A percentile compares a stretch with the other conserved stretches of the same genome.
phyloP scores from a whole-genome alignment of 2,329 filamentous ascomycete species.

The Dothideomycetidae sp. region DNA sequence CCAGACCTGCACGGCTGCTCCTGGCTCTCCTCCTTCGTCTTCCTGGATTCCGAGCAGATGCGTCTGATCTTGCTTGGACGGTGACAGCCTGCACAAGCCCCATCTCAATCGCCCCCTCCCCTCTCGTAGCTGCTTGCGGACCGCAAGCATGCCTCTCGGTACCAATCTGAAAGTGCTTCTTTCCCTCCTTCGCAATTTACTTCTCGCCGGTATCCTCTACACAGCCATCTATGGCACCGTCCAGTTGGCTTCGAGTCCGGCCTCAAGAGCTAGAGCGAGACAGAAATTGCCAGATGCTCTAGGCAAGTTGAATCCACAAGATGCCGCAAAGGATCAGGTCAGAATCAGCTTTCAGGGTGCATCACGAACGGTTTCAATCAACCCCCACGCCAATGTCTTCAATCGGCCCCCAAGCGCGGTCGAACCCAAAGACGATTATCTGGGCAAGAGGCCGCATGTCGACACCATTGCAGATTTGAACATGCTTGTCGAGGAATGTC shows the following conservation, averaged over 20 bases:
- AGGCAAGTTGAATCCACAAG: conserved; percentile 17
- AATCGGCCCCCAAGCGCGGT: conserved; percentile 39
- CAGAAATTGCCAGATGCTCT: conserved; percentile 29
- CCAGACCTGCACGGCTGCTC: no score
- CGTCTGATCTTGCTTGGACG: neutral
- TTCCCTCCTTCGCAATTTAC: conserved; percentile 27
- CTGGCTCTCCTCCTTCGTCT: no score
- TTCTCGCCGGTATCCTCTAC: conserved; percentile 30
- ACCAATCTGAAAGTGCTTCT: conserved; percentile 6
- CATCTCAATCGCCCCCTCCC: neutral
- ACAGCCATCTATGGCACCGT: conserved; percentile 28
- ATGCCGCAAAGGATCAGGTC: conserved; percentile 25
- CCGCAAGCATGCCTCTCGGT: conserved; percentile 4
- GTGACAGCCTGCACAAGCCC: no score
- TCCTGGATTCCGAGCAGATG: neutral
- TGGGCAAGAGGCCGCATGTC: conserved; percentile 37
- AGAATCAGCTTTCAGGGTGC: conserved; percentile 30
- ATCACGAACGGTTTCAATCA: conserved; percentile 32
- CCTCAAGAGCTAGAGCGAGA: conserved; percentile 26
- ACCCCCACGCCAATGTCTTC: conserved; percentile 39
- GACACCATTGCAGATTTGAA: conserved; percentile 41
- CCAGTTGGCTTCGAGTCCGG: conserved; percentile 28
- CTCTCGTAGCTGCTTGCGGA: neutral
- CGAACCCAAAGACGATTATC: conserved; percentile 36
- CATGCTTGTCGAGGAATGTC: conserved; percentile 38